phyloP scores from a whole-genome alignment of 2,329 filamentous ascomycete species.

The Aaosphaeria arxii region DNA sequence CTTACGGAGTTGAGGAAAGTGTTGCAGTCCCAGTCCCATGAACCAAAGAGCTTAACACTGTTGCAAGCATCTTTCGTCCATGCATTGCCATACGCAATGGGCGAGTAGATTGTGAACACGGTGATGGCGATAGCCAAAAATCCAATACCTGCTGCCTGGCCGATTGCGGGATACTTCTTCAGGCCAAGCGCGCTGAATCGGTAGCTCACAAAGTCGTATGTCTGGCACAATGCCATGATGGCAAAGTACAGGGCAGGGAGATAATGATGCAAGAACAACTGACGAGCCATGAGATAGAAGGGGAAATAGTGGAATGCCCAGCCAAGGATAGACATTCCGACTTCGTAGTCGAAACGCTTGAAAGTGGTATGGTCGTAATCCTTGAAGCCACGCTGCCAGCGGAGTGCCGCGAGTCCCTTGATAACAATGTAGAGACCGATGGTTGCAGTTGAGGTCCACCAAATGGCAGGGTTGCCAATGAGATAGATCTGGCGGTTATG shows the following conservation, averaged over 20 bases:
- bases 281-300: slow-evolving; percentile 96
- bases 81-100: slow-evolving; percentile 85
- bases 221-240: slow-evolving; percentile 82
- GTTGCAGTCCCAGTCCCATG: slow-evolving; percentile 99
- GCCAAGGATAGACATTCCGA: slow-evolving; percentile 83
- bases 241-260: slow-evolving; percentile 96
- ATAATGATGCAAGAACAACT: slow-evolving; percentile 98
- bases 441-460: slow-evolving; percentile 83
- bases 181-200: slow-evolving; percentile 68
- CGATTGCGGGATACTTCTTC: slow-evolving; percentile 68
- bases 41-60: slow-evolving; percentile 78
- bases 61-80: slow-evolving; percentile 91
- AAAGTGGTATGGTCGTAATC: slow-evolving; percentile 82
- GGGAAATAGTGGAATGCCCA: slow-evolving; percentile 99
- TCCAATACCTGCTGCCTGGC: slow-evolving; percentile 67
- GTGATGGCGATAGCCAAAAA: slow-evolving; percentile 73
- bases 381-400: slow-evolving; percentile 90
- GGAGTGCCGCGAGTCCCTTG: slow-evolving; percentile 81
- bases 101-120: slow-evolving; percentile 81
- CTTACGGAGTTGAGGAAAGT: slow-evolving; percentile 84
- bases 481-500: slow-evolving; percentile 94
- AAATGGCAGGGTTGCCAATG: slow-evolving; percentile 82
- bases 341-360: slow-evolving; percentile 97
- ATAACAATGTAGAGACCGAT: slow-evolving; percentile 75
- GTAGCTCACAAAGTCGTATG: slow-evolving; percentile 79